These are phyloP conservation scores for Camellia sinensis DNA, from an alignment of 148 eudicot genomes.

Conservation along the genomic window DNA sequence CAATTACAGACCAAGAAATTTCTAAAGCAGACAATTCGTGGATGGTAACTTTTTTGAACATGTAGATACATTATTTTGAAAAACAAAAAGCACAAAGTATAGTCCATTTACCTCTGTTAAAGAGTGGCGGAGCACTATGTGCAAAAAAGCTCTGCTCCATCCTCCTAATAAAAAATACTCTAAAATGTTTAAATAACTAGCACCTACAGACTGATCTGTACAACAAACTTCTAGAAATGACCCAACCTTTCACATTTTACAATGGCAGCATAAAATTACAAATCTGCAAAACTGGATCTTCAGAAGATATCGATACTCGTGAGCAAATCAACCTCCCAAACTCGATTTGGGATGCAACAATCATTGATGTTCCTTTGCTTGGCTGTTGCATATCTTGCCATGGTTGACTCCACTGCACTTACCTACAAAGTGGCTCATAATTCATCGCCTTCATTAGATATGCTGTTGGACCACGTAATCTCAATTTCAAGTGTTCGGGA, in stretches of 20 bases:
- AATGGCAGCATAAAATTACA: conserved; percentile 6
- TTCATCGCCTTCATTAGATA: conserved; percentile 39
- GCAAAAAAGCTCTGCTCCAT: neutral
- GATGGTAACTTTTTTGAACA: neutral
- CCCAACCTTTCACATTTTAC: conserved; percentile 23
- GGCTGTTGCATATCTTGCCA: neutral
- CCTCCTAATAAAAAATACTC: neutral
- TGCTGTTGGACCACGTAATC: conserved; percentile 73
- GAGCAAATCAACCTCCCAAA: conserved; percentile 22
- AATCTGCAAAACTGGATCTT: conserved; percentile 36
- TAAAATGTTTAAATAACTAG: conserved; percentile 15
- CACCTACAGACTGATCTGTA: conserved; percentile 32
- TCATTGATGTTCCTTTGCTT: neutral
- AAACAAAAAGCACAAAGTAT: conserved; percentile 16
- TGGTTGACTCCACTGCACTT: neutral
- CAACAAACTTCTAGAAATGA: conserved; percentile 18
- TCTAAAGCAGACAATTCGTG: neutral
- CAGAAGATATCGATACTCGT: conserved; percentile 16
- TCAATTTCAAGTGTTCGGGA: conserved; percentile 73
- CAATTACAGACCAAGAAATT: neutral
- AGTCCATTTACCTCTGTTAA: conserved; percentile 2
- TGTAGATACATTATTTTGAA: neutral
- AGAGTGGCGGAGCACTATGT: conserved; percentile 7
- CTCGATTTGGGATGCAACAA: conserved; percentile 8
- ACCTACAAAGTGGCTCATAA: neutral